Evolutionary conservation across 1,284 basidiomycete genomes (phyloP).

Genomic region (Ceratobasidium sp.): DNA sequence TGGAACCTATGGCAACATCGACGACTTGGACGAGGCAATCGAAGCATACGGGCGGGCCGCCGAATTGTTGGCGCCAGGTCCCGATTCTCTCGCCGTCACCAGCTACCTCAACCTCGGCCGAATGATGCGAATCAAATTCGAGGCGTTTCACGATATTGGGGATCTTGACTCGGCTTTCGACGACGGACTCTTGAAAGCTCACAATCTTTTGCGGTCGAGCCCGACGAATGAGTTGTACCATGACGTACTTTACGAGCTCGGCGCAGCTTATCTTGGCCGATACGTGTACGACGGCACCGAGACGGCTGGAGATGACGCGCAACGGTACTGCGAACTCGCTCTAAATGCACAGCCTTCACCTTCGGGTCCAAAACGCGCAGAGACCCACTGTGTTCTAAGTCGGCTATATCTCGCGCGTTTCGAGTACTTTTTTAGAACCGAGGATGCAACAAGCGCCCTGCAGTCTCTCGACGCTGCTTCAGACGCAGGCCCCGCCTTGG

Average conservation of each 20-base stretch:
- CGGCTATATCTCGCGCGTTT: constrained; percentile 18
- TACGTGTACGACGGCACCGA: constrained; percentile 16
- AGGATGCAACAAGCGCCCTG: neutral
- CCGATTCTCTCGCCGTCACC: neutral
- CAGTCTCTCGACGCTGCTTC: constrained; percentile 7
- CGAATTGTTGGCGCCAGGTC: neutral
- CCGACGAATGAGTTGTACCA: neutral
- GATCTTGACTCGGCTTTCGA: constrained; percentile 21
- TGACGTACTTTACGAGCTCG: constrained; percentile 21
- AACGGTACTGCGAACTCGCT: constrained; percentile 10
- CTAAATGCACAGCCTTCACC: neutral
- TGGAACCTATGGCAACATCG: constrained; percentile 4
- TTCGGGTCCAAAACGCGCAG: constrained; percentile 2
- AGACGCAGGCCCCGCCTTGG: neutral
- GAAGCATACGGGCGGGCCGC: constrained; percentile 10
- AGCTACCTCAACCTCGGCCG: constrained; percentile 29
- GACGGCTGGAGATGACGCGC: constrained; percentile 8
- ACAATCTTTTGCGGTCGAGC: neutral
- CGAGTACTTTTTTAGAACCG: neutral
- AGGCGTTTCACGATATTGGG: constrained; percentile 20
- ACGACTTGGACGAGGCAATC: constrained; percentile 32
- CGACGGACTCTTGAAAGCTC: constrained; percentile 16
- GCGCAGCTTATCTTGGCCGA: neutral
- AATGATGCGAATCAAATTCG: constrained; percentile 32
- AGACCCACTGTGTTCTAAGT: neutral